Percentiles rank a stretch among this genome's conserved stretches.
Evolutionary conservation across 2,329 filamentous ascomycete genomes (phyloP).

Genomic region (Hyphodiscus sp.): DNA sequence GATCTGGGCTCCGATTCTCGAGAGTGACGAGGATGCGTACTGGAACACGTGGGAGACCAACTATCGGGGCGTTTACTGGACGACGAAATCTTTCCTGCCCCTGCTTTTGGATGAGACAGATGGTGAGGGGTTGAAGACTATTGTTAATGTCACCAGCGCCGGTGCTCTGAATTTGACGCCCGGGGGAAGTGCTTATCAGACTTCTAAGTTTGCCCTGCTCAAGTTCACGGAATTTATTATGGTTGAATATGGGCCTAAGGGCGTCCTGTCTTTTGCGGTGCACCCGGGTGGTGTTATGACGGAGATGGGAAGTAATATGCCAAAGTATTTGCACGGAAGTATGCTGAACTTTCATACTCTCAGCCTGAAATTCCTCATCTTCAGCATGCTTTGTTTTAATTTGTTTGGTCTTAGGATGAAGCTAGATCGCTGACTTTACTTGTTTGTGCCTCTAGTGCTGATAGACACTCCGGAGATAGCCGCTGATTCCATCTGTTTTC

Average conservation of each 20-base stretch:
- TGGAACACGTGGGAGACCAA: neutral
- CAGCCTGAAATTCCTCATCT: too few species aligned
- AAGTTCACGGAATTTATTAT: neutral
- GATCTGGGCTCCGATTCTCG: neutral
- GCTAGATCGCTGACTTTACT: too few species aligned
- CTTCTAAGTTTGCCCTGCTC: neutral
- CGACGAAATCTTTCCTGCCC: neutral
- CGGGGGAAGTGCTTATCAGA: neutral
- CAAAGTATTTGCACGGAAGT: neutral
- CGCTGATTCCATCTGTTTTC: neutral
- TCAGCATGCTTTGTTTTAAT: too few species aligned
- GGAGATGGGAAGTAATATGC: neutral
- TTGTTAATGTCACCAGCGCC: neutral
- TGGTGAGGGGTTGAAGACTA: neutral
- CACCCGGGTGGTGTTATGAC: neutral
- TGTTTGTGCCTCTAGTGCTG: neutral
- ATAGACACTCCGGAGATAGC: neutral
- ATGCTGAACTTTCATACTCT: too few species aligned
- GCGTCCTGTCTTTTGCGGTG: neutral
- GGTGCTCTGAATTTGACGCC: neutral
- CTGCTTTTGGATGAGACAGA: constrained; percentile 38
- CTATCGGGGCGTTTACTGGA: neutral
- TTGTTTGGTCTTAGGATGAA: too few species aligned
- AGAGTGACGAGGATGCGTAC: neutral
- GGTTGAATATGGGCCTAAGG: neutral